Evolutionary conservation across 306 rosid genomes (phyloP).

Genomic region (Cucurbita argyrosperma): DNA sequence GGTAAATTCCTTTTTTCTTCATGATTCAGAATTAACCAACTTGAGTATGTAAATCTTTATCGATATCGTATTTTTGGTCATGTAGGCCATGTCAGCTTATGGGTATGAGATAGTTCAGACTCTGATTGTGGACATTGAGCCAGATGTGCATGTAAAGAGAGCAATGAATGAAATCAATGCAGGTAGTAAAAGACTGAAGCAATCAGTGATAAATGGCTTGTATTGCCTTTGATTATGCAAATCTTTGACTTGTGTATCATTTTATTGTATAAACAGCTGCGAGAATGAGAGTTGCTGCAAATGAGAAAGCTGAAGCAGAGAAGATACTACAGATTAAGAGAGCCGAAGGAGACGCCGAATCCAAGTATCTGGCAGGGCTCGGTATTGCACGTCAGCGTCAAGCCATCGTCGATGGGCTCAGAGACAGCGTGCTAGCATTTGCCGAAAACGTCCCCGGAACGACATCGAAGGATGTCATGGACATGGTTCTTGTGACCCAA

Average conservation of each 20-base stretch:
- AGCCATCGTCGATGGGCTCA: conserved; percentile 42
- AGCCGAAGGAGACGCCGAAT: conserved; percentile 43
- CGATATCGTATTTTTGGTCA: background rate
- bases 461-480: conserved; percentile 40
- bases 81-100: conserved; percentile 40
- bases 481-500: conserved; percentile 15
- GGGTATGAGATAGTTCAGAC: conserved; percentile 42
- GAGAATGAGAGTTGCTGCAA: conserved; percentile 38
- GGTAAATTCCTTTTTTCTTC: background rate
- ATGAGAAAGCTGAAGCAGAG: conserved; percentile 38
- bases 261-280: conserved; percentile 20
- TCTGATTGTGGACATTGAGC: conserved; percentile 15
- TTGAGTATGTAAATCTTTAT: background rate
- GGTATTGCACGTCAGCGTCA: conserved; percentile 48
- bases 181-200: conserved; percentile 1
- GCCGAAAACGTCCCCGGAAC: conserved; percentile 38
- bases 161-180: conserved; percentile 11
- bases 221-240: background rate
- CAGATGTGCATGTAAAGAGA: conserved; percentile 18
- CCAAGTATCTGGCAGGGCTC: conserved; percentile 35
- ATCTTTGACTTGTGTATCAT: background rate
- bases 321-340: conserved; percentile 38
- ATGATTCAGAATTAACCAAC: background rate
- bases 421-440: conserved; percentile 47
- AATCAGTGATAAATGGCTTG: background rate